Conservation (phyloP, 106 monocot genomes). For the Posidonia australis region DNA sequence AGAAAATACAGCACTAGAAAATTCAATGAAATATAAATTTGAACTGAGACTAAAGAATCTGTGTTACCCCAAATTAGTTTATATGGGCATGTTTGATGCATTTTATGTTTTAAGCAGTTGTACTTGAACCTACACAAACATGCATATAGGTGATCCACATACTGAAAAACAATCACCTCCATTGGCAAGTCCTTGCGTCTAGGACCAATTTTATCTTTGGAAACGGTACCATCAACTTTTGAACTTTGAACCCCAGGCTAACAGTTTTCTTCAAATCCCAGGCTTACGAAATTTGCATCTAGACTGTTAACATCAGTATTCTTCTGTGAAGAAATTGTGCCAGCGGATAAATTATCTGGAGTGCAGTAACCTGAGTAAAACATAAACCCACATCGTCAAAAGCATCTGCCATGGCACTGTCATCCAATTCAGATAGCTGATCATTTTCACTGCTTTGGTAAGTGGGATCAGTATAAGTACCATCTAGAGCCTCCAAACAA, state of each 20-base stretch:
- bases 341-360: conserved; percentile 6
- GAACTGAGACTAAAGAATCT: conserved; percentile 10
- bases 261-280: background rate
- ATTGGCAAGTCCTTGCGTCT: conserved; percentile 6
- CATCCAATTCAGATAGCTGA: conserved; percentile 56
- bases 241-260: background rate
- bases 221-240: background rate
- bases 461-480: conserved; percentile 9
- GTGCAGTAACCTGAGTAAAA: conserved; percentile 18
- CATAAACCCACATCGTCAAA: conserved; percentile 62
- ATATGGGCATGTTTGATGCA: background rate
- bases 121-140: conserved; percentile 11
- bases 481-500: conserved; percentile 14
- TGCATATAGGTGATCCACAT: conserved; percentile 1
- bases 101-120: background rate
- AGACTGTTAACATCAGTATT: background rate
- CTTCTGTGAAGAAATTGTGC: conserved; percentile 4
- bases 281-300: too few relatives aligned
- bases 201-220: too few relatives aligned
- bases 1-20: too few relatives aligned
- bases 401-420: conserved; percentile 41
- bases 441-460: conserved; percentile 33
- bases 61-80: conserved; percentile 4
- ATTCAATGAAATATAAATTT: too few relatives aligned
- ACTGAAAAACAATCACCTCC: background rate